These are phyloP conservation scores for Serendipita vermifera DNA, from an alignment of 768 basidiomycete genomes.

Conservation along the genomic window DNA sequence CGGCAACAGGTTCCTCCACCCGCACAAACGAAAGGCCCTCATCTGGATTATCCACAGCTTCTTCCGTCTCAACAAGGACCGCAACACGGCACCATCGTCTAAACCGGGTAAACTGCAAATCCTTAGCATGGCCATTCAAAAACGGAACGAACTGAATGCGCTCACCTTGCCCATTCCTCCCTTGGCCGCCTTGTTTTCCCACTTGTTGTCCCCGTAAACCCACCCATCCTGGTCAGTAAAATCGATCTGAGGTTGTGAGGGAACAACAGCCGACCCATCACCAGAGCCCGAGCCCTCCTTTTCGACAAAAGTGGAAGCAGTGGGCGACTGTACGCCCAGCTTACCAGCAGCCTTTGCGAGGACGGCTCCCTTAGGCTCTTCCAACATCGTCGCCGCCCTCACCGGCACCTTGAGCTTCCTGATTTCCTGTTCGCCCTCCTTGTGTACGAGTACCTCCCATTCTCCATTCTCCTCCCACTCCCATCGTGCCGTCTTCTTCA, in stretches of 20 bases:
- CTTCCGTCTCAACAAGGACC: slow-evolving; percentile 56
- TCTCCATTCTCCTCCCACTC: slow-evolving; percentile 74
- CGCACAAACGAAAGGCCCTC: not conserved
- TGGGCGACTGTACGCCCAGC: not conserved
- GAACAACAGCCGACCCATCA: slow-evolving; percentile 22
- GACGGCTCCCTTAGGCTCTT: slow-evolving; percentile 17
- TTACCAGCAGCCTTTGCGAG: slow-evolving; percentile 11
- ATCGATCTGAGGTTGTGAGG: slow-evolving; percentile 6
- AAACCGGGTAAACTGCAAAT: slow-evolving; percentile 64
- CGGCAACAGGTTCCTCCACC: no score
- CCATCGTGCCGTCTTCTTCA: slow-evolving; percentile 73
- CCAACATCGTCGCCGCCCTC: slow-evolving; percentile 38
- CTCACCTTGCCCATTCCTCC: slow-evolving; percentile 77
- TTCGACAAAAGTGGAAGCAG: slow-evolving; percentile 7
- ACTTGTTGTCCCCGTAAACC: slow-evolving; percentile 93
- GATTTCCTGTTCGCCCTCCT: slow-evolving; percentile 37
- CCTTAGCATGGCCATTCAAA: not conserved
- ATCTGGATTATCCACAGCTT: slow-evolving; percentile 22
- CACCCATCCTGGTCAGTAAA: slow-evolving; percentile 77
- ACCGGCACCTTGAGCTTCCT: slow-evolving; percentile 48
- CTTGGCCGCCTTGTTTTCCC: slow-evolving; percentile 63
- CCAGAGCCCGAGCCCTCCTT: slow-evolving; percentile 10
- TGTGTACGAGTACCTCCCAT: slow-evolving; percentile 62
- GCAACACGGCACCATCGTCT: slow-evolving; percentile 81
- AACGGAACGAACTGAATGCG: slow-evolving; percentile 4